Percentiles rank a stretch among this genome's conserved stretches.
These are phyloP conservation scores for Tulasnella sp. DNA, from an alignment of 768 basidiomycete species.

Conservation along the genomic window DNA sequence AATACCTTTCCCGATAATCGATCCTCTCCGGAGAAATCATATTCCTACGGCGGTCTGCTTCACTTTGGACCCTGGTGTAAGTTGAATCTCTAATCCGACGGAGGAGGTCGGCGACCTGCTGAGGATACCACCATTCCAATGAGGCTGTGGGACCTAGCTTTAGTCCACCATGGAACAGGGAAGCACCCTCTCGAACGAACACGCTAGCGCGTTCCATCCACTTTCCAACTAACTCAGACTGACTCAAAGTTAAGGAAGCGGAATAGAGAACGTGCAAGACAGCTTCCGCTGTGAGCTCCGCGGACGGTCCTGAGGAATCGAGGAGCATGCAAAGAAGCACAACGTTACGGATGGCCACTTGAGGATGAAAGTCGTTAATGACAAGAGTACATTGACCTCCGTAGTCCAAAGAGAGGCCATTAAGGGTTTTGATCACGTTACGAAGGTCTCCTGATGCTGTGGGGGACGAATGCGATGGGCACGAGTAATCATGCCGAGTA, in stretches of 20 bases:
- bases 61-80: not conserved
- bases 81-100: not conserved
- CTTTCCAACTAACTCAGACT: slow-evolving; percentile 20
- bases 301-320: slow-evolving; percentile 21
- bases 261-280: slow-evolving; percentile 43
- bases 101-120: not conserved
- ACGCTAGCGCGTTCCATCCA: slow-evolving; percentile 18
- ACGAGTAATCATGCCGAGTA: no score
- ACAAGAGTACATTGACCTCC: slow-evolving; percentile 30
- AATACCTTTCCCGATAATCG: slow-evolving; percentile 36
- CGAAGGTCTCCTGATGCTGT: slow-evolving; percentile 41
- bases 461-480: not conserved
- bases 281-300: slow-evolving; percentile 29
- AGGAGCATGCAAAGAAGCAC: slow-evolving; percentile 34
- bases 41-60: not conserved
- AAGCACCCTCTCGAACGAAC: slow-evolving; percentile 15
- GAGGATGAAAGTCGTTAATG: slow-evolving; percentile 31
- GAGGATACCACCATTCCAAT: not conserved
- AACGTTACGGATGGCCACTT: slow-evolving; percentile 31
- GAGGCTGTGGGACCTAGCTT: not conserved
- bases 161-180: not conserved
- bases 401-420: slow-evolving; percentile 32
- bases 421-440: slow-evolving; percentile 33
- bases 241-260: slow-evolving; percentile 29
- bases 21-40: slow-evolving; percentile 28